A percentile compares a stretch with the other conserved stretches of the same genome.
Conservation (phyloP, 140 eudicot species). For the Stevia rebaudiana region DNA sequence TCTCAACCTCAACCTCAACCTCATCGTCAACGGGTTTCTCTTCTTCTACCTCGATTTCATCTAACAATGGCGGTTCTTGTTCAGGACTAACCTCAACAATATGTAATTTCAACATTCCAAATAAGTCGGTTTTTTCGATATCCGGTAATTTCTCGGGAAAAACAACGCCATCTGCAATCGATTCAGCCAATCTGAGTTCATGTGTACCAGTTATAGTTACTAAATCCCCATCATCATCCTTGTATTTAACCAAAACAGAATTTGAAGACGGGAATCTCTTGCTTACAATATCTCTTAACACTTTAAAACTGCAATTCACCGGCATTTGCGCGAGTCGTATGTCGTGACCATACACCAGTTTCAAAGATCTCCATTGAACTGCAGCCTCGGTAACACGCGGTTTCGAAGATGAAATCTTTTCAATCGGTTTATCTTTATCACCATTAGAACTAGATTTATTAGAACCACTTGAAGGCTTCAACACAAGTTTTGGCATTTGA, state of each 20-base stretch:
- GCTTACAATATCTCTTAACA: slow-evolving; percentile 66
- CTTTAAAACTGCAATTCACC: slow-evolving; percentile 62
- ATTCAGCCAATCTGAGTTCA: slow-evolving; percentile 83
- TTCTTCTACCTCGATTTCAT: slow-evolving; percentile 87
- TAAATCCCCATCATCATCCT: slow-evolving; percentile 83
- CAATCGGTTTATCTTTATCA: slow-evolving; percentile 41
- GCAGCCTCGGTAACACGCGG: slow-evolving; percentile 26
- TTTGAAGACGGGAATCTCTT: slow-evolving; percentile 77
- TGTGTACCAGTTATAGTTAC: slow-evolving; percentile 79
- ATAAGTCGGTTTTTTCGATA: slow-evolving; percentile 47
- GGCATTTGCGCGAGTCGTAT: slow-evolving; percentile 95
- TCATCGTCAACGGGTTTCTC: slow-evolving; percentile 57
- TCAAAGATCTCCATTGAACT: slow-evolving; percentile 54
- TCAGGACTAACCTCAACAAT: slow-evolving; percentile 87
- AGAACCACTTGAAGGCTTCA: slow-evolving; percentile 62
- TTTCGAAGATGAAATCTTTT: slow-evolving; percentile 25
- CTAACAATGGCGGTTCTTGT: slow-evolving; percentile 77
- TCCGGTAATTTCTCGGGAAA: slow-evolving; percentile 49
- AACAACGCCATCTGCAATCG: slow-evolving; percentile 48
- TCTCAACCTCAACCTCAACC: no score
- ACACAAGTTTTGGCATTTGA: slow-evolving; percentile 63
- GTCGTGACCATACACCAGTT: slow-evolving; percentile 92
- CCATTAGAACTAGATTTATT: slow-evolving; percentile 35
- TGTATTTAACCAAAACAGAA: slow-evolving; percentile 70
- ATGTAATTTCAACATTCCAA: slow-evolving; percentile 76